phyloP scores from a whole-genome alignment of 805 yeast genomes.

The Metschnikowia colocasiae region DNA sequence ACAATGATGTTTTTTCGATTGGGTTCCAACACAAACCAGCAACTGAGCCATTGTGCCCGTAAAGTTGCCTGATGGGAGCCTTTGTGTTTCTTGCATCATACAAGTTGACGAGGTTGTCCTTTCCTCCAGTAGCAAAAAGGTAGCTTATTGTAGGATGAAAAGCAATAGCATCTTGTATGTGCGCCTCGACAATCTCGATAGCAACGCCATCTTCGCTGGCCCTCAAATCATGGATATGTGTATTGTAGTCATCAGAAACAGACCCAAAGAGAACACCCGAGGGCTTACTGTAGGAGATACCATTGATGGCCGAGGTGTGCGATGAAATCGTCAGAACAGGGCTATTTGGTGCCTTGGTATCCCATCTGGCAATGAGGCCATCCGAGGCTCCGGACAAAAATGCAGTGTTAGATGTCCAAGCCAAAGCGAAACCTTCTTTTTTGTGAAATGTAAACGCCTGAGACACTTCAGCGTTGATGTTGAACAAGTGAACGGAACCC shows the following conservation, averaged over 20 bases:
- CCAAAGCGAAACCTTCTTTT: constrained; percentile 65
- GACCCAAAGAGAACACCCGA: constrained; percentile 55
- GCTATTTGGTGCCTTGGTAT: constrained; percentile 37
- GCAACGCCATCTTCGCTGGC: constrained; percentile 33
- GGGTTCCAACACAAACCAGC: constrained; percentile 46
- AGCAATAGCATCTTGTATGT: constrained; percentile 63
- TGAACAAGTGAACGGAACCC: constrained; percentile 49
- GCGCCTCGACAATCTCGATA: constrained; percentile 43
- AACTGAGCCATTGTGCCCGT: constrained; percentile 55
- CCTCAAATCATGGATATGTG: constrained; percentile 62
- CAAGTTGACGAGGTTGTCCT: constrained; percentile 66
- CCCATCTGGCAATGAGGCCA: constrained; percentile 69
- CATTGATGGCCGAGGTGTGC: constrained; percentile 62
- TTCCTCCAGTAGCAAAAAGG: constrained; percentile 71
- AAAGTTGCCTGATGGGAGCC: constrained; percentile 58
- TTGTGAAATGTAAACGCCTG: constrained; percentile 51
- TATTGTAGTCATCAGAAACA: constrained; percentile 62
- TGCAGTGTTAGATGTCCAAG: constrained; percentile 53
- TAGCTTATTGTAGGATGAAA: constrained; percentile 56
- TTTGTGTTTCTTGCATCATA: constrained; percentile 71
- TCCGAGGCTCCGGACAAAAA: constrained; percentile 68
- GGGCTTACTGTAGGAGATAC: constrained; percentile 53
- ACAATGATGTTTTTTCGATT: constrained; percentile 47
- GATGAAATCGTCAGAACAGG: constrained; percentile 49
- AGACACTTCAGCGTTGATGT: constrained; percentile 20